Conservation (phyloP, 2,329 filamentous ascomycete species). For the Hymenoscyphus albidus region DNA sequence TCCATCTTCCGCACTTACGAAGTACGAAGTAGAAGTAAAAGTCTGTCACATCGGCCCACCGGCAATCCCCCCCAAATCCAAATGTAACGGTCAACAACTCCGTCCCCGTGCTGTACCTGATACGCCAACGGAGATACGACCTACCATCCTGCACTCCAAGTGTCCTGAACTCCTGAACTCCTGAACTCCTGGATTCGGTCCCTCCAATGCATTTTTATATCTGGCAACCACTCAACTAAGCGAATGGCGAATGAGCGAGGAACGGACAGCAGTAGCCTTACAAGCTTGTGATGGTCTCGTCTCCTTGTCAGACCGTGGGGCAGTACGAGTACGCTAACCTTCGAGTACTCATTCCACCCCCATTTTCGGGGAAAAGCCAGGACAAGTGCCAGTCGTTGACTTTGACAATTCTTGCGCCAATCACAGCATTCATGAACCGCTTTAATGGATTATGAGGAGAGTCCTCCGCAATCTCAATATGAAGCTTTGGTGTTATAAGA, state of each 20-base stretch:
- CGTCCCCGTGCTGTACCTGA: neutral
- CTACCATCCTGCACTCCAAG: neutral
- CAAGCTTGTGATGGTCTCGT: neutral
- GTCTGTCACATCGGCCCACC: neutral
- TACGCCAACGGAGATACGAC: neutral
- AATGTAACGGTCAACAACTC: constrained; percentile 1
- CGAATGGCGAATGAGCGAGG: neutral
- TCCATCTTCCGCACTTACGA: neutral
- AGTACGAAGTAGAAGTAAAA: too few relatives aligned
- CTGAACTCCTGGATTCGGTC: neutral
- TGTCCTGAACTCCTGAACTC: neutral
- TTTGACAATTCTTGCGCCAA: constrained; percentile 13
- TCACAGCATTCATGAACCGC: neutral
- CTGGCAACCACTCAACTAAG: neutral
- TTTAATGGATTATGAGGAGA: neutral
- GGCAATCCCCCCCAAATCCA: neutral
- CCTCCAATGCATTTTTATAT: neutral
- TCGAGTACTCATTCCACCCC: neutral
- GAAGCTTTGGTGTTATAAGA: constrained; percentile 1
- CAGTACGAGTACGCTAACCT: neutral
- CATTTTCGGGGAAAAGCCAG: neutral
- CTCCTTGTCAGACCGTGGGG: neutral
- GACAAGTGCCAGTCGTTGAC: constrained; percentile 1
- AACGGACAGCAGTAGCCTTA: neutral
- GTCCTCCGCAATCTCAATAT: neutral